Conservation (phyloP, 2,329 filamentous ascomycete genomes). For the Hansfordia pulvinata region DNA sequence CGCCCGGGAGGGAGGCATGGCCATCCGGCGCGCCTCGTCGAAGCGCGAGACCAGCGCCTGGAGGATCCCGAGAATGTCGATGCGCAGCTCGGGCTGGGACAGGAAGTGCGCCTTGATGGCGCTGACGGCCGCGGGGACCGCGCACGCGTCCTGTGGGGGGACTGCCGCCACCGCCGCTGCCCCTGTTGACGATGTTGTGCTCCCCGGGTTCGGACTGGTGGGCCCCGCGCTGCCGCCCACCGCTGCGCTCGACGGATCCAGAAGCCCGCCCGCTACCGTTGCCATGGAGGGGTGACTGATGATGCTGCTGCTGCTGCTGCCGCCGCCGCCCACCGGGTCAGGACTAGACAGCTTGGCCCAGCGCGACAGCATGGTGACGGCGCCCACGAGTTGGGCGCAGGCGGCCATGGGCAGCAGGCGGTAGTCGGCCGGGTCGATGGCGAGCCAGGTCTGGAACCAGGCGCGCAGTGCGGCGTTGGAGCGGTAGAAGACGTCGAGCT, state of each 20-base stretch:
- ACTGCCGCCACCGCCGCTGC: too few relatives aligned
- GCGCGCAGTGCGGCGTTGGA: conserved; percentile 29
- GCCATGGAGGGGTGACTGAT: too few relatives aligned
- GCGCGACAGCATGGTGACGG: conserved; percentile 33
- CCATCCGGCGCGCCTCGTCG: conserved; percentile 21
- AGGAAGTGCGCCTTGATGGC: conserved; percentile 25
- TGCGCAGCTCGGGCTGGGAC: conserved; percentile 26
- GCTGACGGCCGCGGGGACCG: conserved; percentile 25
- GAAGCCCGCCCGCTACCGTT: too few relatives aligned
- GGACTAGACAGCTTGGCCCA: conserved; percentile 33
- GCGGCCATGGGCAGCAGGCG: conserved; percentile 30
- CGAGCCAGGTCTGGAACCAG: conserved; percentile 35
- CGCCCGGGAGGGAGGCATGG: too few relatives aligned
- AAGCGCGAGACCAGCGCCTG: conserved; percentile 25
- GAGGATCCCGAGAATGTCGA: conserved; percentile 30
- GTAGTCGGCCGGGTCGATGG: conserved; percentile 26
- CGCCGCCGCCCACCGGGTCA: too few relatives aligned
- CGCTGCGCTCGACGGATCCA: too few relatives aligned
- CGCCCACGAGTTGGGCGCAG: conserved; percentile 32
- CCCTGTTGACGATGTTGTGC: too few relatives aligned
- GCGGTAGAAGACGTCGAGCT: conserved; percentile 34
- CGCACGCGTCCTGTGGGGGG: too few relatives aligned
- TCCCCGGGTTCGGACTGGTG: too few relatives aligned
- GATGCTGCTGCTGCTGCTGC: not conserved
- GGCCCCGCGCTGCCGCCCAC: too few relatives aligned